Percentiles rank a stretch among this genome's conserved stretches.
phyloP scores from a whole-genome alignment of 169 alveolate genomes.

The Fabrea salina region DNA sequence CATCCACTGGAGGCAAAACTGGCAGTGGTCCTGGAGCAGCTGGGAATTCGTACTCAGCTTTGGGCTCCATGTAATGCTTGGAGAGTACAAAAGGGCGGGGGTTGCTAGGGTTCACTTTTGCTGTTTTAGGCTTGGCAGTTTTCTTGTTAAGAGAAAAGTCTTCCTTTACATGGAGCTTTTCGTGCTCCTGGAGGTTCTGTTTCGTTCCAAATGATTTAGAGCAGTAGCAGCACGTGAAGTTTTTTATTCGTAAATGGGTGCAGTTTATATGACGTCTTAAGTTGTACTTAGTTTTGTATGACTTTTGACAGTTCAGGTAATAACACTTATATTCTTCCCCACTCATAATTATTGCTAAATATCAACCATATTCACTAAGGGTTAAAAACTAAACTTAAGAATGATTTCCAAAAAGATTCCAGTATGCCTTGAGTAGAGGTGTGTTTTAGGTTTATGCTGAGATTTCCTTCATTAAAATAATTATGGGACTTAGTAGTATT shows the following conservation, averaged over 20 bases:
- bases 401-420: too few relatives aligned
- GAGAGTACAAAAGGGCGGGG: neutral
- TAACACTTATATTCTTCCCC: neutral
- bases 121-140: neutral
- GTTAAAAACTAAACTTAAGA: too few relatives aligned
- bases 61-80: neutral
- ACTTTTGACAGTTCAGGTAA: neutral
- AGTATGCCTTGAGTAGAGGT: too few relatives aligned
- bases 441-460: too few relatives aligned
- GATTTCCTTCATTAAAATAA: too few relatives aligned
- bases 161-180: constrained; percentile 50
- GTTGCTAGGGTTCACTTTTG: neutral
- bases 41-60: neutral
- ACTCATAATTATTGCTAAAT: neutral
- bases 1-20: neutral
- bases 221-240: constrained; percentile 34
- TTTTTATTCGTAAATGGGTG: neutral
- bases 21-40: neutral
- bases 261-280: neutral
- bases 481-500: too few relatives aligned
- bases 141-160: constrained; percentile 43
- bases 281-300: neutral
- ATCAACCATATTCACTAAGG: too few relatives aligned
- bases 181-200: constrained; percentile 50
- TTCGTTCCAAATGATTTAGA: constrained; percentile 47